phyloP scores from a whole-genome alignment of 2,329 filamentous ascomycete genomes.

The Hypomyces rosellus region DNA sequence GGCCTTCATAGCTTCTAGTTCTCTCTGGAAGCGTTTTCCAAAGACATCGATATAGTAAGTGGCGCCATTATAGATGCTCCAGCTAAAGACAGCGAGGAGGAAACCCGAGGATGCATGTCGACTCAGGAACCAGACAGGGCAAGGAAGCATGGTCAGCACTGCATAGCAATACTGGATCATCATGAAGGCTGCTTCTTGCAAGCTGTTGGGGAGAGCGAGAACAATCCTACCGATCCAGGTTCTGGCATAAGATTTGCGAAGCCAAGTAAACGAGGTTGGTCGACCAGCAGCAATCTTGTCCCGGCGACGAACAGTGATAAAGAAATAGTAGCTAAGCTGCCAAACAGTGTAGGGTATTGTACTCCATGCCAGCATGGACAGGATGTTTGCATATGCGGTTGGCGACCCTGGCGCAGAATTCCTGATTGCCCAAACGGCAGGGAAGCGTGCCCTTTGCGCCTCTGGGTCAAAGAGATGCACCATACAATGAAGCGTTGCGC shows the following conservation, averaged over 20 bases:
- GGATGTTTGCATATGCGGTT: conserved; percentile 69
- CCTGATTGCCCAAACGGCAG: conserved; percentile 79
- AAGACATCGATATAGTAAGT: conserved; percentile 99
- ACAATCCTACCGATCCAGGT: conserved; percentile 84
- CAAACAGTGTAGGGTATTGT: conserved; percentile 87
- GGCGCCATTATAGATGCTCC: conserved; percentile 94
- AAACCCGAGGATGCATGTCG: conserved; percentile 73
- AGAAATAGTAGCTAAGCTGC: conserved; percentile 88
- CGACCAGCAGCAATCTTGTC: conserved; percentile 94
- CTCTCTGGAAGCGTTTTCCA: conserved; percentile 92
- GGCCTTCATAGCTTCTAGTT: conserved; percentile 79
- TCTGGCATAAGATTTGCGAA: conserved; percentile 84
- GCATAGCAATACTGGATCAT: conserved; percentile 90
- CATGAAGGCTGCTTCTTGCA: conserved; percentile 94
- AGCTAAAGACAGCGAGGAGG: conserved; percentile 75
- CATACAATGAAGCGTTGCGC: conserved; percentile 84
- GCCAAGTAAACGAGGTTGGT: conserved; percentile 96
- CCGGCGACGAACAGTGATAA: conserved; percentile 90
- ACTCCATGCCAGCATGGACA: conserved; percentile 89
- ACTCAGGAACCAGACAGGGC: conserved; percentile 90
- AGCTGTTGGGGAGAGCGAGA: conserved; percentile 61
- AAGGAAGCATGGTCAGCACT: conserved; percentile 87
- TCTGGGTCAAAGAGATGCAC: conserved; percentile 71
- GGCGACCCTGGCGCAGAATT: conserved; percentile 60
- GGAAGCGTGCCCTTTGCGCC: conserved; percentile 64